Conservation (phyloP, 2,329 filamentous ascomycete species). For the Aureobasidium sp. region DNA sequence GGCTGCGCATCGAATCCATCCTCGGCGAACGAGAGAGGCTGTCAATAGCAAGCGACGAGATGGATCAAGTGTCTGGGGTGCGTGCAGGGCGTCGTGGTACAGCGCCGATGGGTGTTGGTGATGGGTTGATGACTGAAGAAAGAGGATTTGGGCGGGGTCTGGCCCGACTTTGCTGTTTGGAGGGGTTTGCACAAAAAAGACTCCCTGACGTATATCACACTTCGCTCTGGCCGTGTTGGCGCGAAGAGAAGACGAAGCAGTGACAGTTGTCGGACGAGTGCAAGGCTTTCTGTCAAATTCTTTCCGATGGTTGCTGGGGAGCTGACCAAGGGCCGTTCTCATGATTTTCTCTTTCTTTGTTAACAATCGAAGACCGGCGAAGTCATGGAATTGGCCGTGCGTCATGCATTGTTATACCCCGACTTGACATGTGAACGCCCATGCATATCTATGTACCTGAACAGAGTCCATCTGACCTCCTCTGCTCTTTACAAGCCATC, state of each 20-base stretch:
- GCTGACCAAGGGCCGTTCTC: neutral
- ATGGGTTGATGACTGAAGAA: neutral
- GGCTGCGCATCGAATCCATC: constrained; percentile 57
- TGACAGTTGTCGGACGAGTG: neutral
- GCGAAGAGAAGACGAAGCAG: neutral
- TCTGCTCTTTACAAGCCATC: constrained; percentile 1
- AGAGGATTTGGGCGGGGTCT: constrained; percentile 10
- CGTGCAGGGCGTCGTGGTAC: neutral
- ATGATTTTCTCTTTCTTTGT: neutral
- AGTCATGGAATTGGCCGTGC: neutral
- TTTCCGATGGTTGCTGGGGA: neutral
- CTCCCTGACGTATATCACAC: neutral
- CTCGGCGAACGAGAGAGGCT: constrained; percentile 12
- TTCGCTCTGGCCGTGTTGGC: neutral
- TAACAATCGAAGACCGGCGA: neutral
- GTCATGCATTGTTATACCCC: neutral
- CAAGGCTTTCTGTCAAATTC: neutral
- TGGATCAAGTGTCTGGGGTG: neutral
- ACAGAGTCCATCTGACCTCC: neutral
- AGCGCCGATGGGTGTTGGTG: neutral
- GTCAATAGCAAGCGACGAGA: neutral
- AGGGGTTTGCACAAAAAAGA: neutral
- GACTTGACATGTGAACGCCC: neutral
- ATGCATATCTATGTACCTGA: neutral
- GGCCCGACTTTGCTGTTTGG: neutral